Percentiles rank a stretch among this genome's conserved stretches.
phyloP scores from a whole-genome alignment of 768 basidiomycete genomes.

The Mrakia frigida region DNA sequence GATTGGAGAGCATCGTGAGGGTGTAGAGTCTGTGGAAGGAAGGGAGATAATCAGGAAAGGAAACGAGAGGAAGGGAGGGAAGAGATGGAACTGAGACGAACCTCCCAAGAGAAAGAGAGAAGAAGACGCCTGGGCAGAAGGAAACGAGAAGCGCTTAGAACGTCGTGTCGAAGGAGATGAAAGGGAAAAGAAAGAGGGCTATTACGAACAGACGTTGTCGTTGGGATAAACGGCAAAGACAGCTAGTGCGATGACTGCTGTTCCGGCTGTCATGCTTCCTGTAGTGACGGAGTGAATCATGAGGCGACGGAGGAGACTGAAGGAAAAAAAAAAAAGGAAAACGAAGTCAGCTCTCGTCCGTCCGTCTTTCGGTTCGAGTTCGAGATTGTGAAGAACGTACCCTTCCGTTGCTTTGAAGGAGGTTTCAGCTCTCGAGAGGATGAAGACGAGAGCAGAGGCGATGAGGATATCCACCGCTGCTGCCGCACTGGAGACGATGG shows the following conservation, averaged over 20 bases:
- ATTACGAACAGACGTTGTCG: background rate
- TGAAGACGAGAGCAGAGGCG: background rate
- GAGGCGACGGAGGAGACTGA: background rate
- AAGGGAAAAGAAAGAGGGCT: too few species aligned
- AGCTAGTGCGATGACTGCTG: background rate
- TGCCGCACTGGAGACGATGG: background rate
- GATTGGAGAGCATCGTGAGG: background rate
- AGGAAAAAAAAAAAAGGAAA: background rate
- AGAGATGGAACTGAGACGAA: too few species aligned
- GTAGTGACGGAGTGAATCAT: background rate
- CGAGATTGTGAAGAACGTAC: too few species aligned
- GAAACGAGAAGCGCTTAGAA: too few species aligned
- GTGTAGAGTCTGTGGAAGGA: background rate
- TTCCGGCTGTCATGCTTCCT: background rate
- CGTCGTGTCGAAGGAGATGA: too few species aligned
- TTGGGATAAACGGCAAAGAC: background rate
- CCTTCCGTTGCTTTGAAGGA: background rate
- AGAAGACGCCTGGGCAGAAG: too few species aligned
- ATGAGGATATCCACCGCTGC: background rate
- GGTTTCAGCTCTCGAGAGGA: background rate
- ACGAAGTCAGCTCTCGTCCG: too few species aligned
- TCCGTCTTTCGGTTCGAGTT: too few species aligned
- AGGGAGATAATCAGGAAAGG: too few species aligned
- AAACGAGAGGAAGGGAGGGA: background rate
- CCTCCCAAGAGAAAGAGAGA: background rate